Evolutionary conservation across 2,329 filamentous ascomycete genomes (phyloP), one percentile per base, ranked within the genome.

Genomic region (Aspergillus sp.): DNA sequence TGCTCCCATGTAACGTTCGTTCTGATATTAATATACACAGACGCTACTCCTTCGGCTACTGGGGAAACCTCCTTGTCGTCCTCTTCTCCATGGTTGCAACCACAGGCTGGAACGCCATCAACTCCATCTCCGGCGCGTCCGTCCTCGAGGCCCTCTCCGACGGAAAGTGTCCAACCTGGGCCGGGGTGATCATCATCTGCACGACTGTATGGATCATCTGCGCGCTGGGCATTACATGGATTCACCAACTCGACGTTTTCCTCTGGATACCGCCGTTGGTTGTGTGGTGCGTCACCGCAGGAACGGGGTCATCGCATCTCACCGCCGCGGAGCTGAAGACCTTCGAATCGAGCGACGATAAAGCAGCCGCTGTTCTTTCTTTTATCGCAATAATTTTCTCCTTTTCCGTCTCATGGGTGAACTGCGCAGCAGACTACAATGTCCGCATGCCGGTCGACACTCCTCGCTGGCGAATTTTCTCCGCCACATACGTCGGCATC

Each of bases 71-170:
- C 16, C 61, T 71, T 3, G 66, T 71, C 2, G 66, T 73, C 1
- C 41, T 71, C 20, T 72, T 72, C 52, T 71, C 67, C 3, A 72
- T 71, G 63, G 55, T 71, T 16, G 64, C 65, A 36, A 72, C 69
- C 17, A 72, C 68, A 17, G 69, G 69, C 7, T 73, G 69, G 70
- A 72, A 71, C 38, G 68, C 67, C 14, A 71, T 72, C 45, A 72
- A 72, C 51, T 68, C 66, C 8, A 72, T 72, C 38, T 71, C 69
- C 5, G 70, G 69, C 2, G 68, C 70, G 2, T 64, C 62, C 2
- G 66, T 68, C 1, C 58, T 73, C 13, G 66, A 69, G 40, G 70
- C 69, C 1, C 50, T 72, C 6, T 72, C 68, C 2, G 56, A 72
- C 43, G 70, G 70, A n/a, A 62, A 53, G 30, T 69, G 62, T 38